Base-by-base conservation (phyloP, 371 early-diverging fungal genomes). In the Actinomucor elegans region DNA sequence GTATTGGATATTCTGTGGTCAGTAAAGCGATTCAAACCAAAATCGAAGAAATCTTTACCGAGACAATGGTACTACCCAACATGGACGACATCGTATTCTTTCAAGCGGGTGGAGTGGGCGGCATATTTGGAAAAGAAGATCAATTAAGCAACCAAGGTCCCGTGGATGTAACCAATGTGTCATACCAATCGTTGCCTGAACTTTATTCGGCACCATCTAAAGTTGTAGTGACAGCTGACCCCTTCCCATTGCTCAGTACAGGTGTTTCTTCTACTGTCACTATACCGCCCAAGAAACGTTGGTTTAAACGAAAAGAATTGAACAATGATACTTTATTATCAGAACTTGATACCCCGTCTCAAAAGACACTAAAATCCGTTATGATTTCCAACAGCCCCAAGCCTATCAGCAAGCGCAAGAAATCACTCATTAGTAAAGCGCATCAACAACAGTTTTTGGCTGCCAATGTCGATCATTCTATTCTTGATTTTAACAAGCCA, bases 81-180 rank as follows among this genome's bases (percentile, higher is more conserved):
- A 91, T 96, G 91, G 95, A 94, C 55, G 94, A 94, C 48, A 75
- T 86, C 5, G 81, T 86, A 4, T 94, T 94, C 61, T 93, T 84
- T 49, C 69, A 77, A 7, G 71, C 86, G 1, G 85, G 89, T 17
- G 86, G 88, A 14, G 69, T 55, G 3, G 87, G 87, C 35, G 87
- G 85, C 2, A 78, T 87, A 9, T 86, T 81, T 71, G 82, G 64
- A 15, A 55, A 37, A 15, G 35, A 49, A 28, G 35, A 28, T 11
- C 20, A 37, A 23, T 8, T 20, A 27, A 24, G 6, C 14, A 24
- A 26, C 4, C 43, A 49, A 23, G 15, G 11, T 28, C 18, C 29
- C 11, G 41, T 38, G 33, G 35, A 49, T 24, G 21, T 24, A 18
- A 49, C 36, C 23, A 37, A 15, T 18, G 21, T 37, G 34, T 51